Percentiles rank a stretch among this genome's conserved stretches.
These are phyloP conservation scores for Salix brachista DNA, from an alignment of 345 rosid genomes.

Conservation along the genomic window DNA sequence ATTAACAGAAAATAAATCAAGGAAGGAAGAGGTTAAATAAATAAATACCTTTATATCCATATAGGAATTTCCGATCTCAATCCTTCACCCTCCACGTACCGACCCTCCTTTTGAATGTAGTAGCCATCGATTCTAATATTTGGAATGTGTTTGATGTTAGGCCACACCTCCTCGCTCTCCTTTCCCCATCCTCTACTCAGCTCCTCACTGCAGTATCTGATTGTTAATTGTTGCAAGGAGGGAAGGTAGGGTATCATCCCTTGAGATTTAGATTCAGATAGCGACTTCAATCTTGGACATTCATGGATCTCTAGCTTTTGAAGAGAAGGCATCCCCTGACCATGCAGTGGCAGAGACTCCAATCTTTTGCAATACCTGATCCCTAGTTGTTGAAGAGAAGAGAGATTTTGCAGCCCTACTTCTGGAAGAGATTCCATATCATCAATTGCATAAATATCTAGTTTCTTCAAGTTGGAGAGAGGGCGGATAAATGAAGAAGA, in stretches of 20 bases:
- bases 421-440: neutral
- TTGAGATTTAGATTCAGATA: neutral
- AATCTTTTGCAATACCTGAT: neutral
- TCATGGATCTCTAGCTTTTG: too few species aligned
- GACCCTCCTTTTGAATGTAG: neutral
- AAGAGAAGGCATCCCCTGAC: too few species aligned
- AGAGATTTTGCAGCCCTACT: constrained; percentile 1
- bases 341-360: neutral
- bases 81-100: too few species aligned
- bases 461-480: neutral
- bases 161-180: neutral
- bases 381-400: neutral
- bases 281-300: too few species aligned
- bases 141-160: constrained; percentile 14
- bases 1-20: too few species aligned
- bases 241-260: neutral
- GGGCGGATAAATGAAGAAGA: neutral
- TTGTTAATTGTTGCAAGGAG: neutral
- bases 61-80: too few species aligned
- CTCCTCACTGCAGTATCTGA: neutral
- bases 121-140: neutral
- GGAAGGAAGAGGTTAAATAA: too few species aligned
- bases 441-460: neutral
- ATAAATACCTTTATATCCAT: too few species aligned
- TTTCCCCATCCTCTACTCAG: neutral